Conservation (phyloP, 306 rosid genomes). For the Acmispon strigosus region DNA sequence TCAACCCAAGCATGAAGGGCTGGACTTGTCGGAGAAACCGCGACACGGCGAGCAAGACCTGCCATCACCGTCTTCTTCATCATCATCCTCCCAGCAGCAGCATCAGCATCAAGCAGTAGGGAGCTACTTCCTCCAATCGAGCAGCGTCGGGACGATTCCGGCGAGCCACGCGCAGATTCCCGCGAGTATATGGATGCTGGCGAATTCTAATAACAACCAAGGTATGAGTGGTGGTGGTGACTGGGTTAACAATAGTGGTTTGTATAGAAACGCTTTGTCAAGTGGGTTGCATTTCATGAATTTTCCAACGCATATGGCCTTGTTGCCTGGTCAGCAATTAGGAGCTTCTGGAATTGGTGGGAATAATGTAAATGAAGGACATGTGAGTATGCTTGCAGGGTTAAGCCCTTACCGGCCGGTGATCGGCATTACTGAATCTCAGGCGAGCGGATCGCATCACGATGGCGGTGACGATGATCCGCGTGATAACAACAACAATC, state of each 20-base stretch:
- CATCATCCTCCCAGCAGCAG: not conserved
- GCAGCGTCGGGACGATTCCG: conserved; percentile 49
- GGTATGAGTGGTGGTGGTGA: too few relatives aligned
- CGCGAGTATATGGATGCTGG: conserved; percentile 81
- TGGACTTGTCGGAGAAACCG: too few relatives aligned
- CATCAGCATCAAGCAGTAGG: conserved; percentile 70
- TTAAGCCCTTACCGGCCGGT: conserved; percentile 60
- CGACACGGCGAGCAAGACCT: not conserved
- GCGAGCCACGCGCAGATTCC: conserved; percentile 68
- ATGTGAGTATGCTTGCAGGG: conserved; percentile 65
- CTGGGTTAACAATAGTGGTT: conserved; percentile 33
- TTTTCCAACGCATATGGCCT: conserved; percentile 63
- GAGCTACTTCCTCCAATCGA: conserved; percentile 55
- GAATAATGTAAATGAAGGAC: conserved; percentile 39
- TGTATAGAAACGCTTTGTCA: conserved; percentile 65
- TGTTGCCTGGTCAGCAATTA: conserved; percentile 64
- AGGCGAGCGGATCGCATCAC: conserved; percentile 64
- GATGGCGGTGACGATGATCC: conserved; percentile 38
- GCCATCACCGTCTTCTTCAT: too few relatives aligned
- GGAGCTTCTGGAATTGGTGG: conserved; percentile 19
- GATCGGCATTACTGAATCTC: conserved; percentile 45
- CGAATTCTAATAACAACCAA: conserved; percentile 46
- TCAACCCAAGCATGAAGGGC: conserved; percentile 65
- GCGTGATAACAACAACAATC: conserved; percentile 43
- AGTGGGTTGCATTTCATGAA: conserved; percentile 94